These are phyloP conservation scores for Cephalotrichum gorgonifer DNA, from an alignment of 2,329 filamentous ascomycete species.

Conservation along the genomic window DNA sequence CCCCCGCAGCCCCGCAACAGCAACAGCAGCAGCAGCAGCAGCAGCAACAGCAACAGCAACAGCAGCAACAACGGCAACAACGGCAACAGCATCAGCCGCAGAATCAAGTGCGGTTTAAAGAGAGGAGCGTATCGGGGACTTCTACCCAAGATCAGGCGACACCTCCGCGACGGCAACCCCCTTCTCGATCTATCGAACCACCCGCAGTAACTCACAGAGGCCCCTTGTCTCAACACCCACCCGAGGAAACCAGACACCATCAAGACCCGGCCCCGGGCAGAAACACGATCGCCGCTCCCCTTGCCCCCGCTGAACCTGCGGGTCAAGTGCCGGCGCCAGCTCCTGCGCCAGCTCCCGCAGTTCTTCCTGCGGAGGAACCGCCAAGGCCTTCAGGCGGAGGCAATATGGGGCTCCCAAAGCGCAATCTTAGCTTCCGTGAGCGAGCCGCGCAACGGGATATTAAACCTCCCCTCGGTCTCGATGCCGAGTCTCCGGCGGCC, in stretches of 20 bases:
- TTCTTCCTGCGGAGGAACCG: conserved; percentile 6
- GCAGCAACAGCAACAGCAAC: neutral
- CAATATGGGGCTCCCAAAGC: conserved; percentile 30
- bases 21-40: conserved; percentile 1
- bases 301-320: neutral
- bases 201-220: conserved; percentile 13
- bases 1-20: neutral
- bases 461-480: conserved; percentile 18
- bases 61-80: conserved; percentile 8
- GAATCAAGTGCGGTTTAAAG: conserved; percentile 8
- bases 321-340: neutral
- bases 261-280: neutral
- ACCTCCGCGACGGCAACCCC: conserved; percentile 1
- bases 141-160: conserved; percentile 5
- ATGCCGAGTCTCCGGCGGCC: neutral
- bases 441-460: conserved; percentile 36
- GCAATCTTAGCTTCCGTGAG: conserved; percentile 52
- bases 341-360: conserved; percentile 8
- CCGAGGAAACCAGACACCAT: conserved; percentile 18
- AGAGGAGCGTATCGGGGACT: conserved; percentile 11
- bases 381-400: neutral
- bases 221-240: conserved; percentile 19
- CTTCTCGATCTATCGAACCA: neutral
- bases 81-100: conserved; percentile 10
- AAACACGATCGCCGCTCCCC: neutral